phyloP scores from a whole-genome alignment of 495 filamentous ascomycete genomes.

The Talaromyces proteolyticus region DNA sequence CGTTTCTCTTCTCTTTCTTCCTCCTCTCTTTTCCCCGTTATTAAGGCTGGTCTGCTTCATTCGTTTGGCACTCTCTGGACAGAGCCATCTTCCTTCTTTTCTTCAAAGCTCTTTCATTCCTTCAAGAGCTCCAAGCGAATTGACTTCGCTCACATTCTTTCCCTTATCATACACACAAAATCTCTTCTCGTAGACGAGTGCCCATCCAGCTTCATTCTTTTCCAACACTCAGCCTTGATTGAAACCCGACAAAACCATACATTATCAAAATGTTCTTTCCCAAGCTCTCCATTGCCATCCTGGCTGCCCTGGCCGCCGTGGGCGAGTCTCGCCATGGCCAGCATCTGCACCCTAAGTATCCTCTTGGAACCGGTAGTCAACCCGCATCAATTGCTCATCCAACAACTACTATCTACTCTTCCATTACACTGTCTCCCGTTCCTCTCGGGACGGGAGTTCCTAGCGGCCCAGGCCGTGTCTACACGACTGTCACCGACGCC shows the following conservation, averaged over 20 bases:
- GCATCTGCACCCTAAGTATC: constrained; percentile 14
- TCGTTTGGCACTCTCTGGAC: constrained; percentile 22
- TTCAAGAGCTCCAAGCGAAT: constrained; percentile 29
- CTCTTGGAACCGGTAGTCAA: constrained; percentile 7
- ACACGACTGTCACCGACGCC: constrained; percentile 10
- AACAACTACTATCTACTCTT: constrained; percentile 8
- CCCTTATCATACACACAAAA: constrained; percentile 12
- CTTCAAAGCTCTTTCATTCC: constrained; percentile 27
- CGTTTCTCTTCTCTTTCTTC: constrained; percentile 6
- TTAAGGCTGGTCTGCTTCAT: constrained; percentile 11
- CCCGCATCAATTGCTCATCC: too few relatives aligned
- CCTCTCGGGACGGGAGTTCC: constrained; percentile 17
- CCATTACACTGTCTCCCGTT: constrained; percentile 9
- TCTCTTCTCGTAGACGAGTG: constrained; percentile 4
- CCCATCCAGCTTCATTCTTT: not conserved
- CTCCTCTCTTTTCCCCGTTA: constrained; percentile 15
- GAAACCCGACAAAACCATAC: constrained; percentile 2
- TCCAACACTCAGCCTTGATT: not conserved
- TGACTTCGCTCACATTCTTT: constrained; percentile 35
- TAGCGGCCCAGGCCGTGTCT: not conserved
- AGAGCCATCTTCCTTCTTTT: constrained; percentile 28
- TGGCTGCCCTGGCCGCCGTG: constrained; percentile 42
- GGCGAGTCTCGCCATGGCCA: constrained; percentile 33
- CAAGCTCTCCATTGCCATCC: constrained; percentile 41
- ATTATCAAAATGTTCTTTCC: constrained; percentile 37